These are phyloP conservation scores for Leccinum obscurum DNA, from an alignment of 768 basidiomycete genomes.

Conservation along the genomic window DNA sequence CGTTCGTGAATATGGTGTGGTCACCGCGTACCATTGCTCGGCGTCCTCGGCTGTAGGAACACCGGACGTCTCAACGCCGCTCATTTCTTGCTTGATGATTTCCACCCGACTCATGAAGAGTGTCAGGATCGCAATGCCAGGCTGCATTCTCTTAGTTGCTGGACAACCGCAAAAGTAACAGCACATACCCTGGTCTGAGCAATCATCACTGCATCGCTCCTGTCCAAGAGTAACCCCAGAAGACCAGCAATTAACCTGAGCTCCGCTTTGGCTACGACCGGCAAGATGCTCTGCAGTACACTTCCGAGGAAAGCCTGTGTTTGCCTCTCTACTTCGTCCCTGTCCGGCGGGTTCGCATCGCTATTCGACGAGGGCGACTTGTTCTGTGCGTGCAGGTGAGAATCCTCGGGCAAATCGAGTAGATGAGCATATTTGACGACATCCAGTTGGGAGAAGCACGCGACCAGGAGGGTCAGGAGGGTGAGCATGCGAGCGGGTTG, in stretches of 20 bases:
- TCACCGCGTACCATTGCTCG: slow-evolving; percentile 65
- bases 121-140: slow-evolving; percentile 88
- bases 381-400: slow-evolving; percentile 29
- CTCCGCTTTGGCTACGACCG: slow-evolving; percentile 75
- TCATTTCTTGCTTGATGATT: slow-evolving; percentile 76
- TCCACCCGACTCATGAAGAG: slow-evolving; percentile 92
- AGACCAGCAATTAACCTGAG: slow-evolving; percentile 85
- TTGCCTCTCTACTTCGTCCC: slow-evolving; percentile 77
- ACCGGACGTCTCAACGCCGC: slow-evolving; percentile 54
- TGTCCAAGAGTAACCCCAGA: slow-evolving; percentile 77
- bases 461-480: slow-evolving; percentile 86
- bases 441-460: slow-evolving; percentile 93
- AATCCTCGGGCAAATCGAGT: slow-evolving; percentile 67
- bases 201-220: slow-evolving; percentile 70
- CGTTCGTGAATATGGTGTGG: neutral
- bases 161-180: neutral
- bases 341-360: slow-evolving; percentile 37
- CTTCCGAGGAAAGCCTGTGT: slow-evolving; percentile 87
- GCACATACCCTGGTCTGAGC: slow-evolving; percentile 76
- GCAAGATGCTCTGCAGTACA: slow-evolving; percentile 84
- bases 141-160: slow-evolving; percentile 46
- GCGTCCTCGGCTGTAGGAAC: slow-evolving; percentile 70
- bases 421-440: slow-evolving; percentile 78
- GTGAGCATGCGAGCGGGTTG: slow-evolving; percentile 78
- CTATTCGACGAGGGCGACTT: slow-evolving; percentile 20